A percentile compares a stretch with the other conserved stretches of the same genome.
phyloP scores from a whole-genome alignment of 2,329 filamentous ascomycete species.

The Lachnellula cervina region DNA sequence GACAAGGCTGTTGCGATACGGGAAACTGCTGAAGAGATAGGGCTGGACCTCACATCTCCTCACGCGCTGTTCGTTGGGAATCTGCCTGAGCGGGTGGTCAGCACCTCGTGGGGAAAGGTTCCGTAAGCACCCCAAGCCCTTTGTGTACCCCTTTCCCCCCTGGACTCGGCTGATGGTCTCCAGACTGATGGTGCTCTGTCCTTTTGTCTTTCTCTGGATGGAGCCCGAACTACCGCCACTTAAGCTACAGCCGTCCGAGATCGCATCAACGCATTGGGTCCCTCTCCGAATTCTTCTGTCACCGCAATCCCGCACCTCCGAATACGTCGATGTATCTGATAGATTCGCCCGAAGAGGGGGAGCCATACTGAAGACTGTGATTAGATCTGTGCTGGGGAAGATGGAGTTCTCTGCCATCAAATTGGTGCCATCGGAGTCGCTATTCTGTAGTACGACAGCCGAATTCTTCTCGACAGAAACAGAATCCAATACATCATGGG shows the following conservation, averaged over 20 bases:
- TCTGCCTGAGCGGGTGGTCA: constrained; percentile 60
- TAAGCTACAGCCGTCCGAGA: constrained; percentile 62
- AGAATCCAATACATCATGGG: constrained; percentile 1
- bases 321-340: constrained; percentile 59
- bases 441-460: constrained; percentile 50
- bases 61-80: constrained; percentile 51
- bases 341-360: constrained; percentile 54
- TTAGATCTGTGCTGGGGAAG: constrained; percentile 53
- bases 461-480: constrained; percentile 38
- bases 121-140: constrained; percentile 40
- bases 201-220: constrained; percentile 61
- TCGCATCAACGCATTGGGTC: constrained; percentile 66
- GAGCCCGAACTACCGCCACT: constrained; percentile 51
- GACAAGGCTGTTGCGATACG: constrained; percentile 59
- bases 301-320: constrained; percentile 53
- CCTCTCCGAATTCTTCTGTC: constrained; percentile 57
- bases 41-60: constrained; percentile 49
- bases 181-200: constrained; percentile 65
- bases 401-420: constrained; percentile 65
- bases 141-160: neutral
- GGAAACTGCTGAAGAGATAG: constrained; percentile 63
- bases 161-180: constrained; percentile 17
- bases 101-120: constrained; percentile 60
- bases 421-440: constrained; percentile 56
- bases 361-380: constrained; percentile 47